Conservation (phyloP, 1,284 basidiomycete species). For the Trametes sp. region DNA sequence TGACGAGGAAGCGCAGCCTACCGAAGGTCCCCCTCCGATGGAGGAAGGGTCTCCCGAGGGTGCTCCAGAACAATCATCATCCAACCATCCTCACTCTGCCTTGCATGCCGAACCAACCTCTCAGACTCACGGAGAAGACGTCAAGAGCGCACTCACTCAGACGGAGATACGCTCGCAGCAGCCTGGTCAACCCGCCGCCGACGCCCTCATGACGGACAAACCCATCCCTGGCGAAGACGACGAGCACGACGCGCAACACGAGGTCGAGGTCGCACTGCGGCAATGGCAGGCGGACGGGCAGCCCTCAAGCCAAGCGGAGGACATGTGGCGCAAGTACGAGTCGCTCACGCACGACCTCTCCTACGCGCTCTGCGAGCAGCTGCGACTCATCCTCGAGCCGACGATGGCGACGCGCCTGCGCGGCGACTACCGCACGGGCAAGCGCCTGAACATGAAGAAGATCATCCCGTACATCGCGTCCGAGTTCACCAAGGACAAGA, state of each 20-base stretch:
- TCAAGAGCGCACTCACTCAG: slow-evolving; percentile 59
- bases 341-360: slow-evolving; percentile 92
- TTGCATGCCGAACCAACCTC: slow-evolving; percentile 45
- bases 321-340: slow-evolving; percentile 92
- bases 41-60: slow-evolving; percentile 19
- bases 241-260: slow-evolving; percentile 34
- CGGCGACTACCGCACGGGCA: slow-evolving; percentile 98
- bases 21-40: slow-evolving; percentile 38
- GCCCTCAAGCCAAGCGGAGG: slow-evolving; percentile 66
- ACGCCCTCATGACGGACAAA: slow-evolving; percentile 16
- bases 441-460: slow-evolving; percentile 99
- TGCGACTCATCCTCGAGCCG: slow-evolving; percentile 96
- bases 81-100: slow-evolving; percentile 21
- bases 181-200: slow-evolving; percentile 11
- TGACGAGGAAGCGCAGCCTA: slow-evolving; percentile 60
- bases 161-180: slow-evolving; percentile 40
- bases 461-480: slow-evolving; percentile 98
- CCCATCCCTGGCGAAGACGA: slow-evolving; percentile 7
- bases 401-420: slow-evolving; percentile 94
- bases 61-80: slow-evolving; percentile 38
- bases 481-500: slow-evolving; percentile 99
- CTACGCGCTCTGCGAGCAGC: slow-evolving; percentile 93
- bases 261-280: slow-evolving; percentile 69
- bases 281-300: slow-evolving; percentile 70
- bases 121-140: slow-evolving; percentile 43